Base-by-base conservation (phyloP, 495 filamentous ascomycete species). In the Penicillium bovifimosum region DNA sequence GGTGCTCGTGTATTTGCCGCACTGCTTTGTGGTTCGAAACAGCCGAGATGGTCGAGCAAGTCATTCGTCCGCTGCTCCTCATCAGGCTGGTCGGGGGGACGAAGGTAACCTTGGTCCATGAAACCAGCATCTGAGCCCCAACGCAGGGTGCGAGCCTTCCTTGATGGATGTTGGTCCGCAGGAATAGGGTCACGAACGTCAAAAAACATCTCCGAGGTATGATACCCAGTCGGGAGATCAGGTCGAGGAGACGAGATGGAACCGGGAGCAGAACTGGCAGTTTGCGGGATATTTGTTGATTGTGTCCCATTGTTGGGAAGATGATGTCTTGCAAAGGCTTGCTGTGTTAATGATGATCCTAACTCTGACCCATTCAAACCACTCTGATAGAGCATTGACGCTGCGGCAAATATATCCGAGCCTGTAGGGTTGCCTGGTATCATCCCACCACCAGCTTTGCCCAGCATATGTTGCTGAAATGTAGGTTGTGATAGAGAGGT, bases 81-180 rank as follows among this genome's bases (percentile, higher is more conserved):
- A n/a, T 80, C 77, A 11, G 81, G 78, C 46, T 78, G 73, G 27
- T 76, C 71, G 3, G 77, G 71, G 3, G 68, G 72, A 7, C 80
- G 74, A 13, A 80, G 65, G 57, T 81, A 88, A 14, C 75, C 76
- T 56, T 80, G 76, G 9, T 72, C 68, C 55, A 71, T 74, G 53
- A 89, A 89, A 45, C 72, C 76, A 5, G 74, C 60, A 66, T 89
- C 86, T 0, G 86, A 85, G 16, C 86, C 86, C 76, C 80, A 89
- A 14, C 79, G 80, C 24, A 86, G 65, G 13, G 64, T 62, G 11
- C 70, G 66, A 17, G 60, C 62, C 50, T 73, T 74, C 8, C 65
- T 55, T 24, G 65, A 67, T 9, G 66, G 61, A 53, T 75, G 73
- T 47, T 71, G 69, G 34, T 75, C 73, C 16, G 54, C 61, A 8